phyloP scores from a whole-genome alignment of 768 basidiomycete species.

The Phanerochaete carnosa region DNA sequence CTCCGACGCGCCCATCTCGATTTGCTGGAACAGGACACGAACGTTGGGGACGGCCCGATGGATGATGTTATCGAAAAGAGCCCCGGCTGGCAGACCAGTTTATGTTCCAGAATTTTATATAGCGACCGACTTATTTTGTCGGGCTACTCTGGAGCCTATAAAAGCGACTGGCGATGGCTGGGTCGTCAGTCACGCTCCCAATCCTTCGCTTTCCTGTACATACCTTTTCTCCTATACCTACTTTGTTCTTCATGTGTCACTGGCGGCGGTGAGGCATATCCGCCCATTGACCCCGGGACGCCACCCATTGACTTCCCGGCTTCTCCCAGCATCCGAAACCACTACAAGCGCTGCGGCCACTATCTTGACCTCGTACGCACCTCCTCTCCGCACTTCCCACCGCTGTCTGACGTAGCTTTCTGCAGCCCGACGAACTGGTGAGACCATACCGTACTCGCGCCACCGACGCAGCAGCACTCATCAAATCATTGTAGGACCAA shows the following conservation, averaged over 20 bases:
- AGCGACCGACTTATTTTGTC: conserved; percentile 9
- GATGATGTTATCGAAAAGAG: conserved; percentile 25
- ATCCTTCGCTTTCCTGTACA: conserved; percentile 16
- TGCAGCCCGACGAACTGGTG: conserved; percentile 62
- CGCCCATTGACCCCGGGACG: neutral
- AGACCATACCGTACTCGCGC: conserved; percentile 15
- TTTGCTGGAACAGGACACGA: conserved; percentile 23
- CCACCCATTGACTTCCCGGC: conserved; percentile 17
- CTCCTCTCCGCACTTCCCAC: conserved; percentile 10
- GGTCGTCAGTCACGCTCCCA: conserved; percentile 8
- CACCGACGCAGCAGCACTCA: conserved; percentile 4
- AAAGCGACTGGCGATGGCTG: conserved; percentile 12
- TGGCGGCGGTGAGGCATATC: conserved; percentile 56
- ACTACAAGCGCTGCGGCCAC: conserved; percentile 57
- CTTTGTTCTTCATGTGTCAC: conserved; percentile 53
- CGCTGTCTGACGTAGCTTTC: conserved; percentile 14
- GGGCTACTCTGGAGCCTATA: conserved; percentile 17
- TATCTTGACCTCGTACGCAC: conserved; percentile 46
- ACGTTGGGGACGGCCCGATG: conserved; percentile 20
- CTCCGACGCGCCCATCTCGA: conserved; percentile 27
- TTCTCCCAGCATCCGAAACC: conserved; percentile 55
- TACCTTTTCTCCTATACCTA: conserved; percentile 17
- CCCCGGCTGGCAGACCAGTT: neutral
- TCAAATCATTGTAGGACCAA: conserved; percentile 45
- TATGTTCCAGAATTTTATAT: conserved; percentile 11